Conservation (phyloP, 2,329 filamentous ascomycete genomes). For the Claviceps purpurea region DNA sequence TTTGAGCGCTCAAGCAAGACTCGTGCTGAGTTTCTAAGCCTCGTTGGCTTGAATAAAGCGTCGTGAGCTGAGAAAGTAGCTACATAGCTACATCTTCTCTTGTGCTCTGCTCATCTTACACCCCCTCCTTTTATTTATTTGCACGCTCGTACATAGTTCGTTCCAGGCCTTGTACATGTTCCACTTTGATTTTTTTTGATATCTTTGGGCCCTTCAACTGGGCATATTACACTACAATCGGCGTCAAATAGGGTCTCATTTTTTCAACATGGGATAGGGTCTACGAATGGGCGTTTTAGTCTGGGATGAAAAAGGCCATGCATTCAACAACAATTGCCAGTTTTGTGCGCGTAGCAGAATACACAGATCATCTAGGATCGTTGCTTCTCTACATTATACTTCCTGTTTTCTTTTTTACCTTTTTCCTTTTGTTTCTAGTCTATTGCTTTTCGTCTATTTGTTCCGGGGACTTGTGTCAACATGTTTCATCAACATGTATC, state of each 20-base stretch:
- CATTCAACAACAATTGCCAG: constrained; percentile 15
- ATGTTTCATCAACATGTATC: too few species aligned
- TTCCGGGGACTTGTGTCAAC: too few species aligned
- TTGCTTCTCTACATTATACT: too few species aligned
- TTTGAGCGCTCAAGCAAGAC: constrained; percentile 91
- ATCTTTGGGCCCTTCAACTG: too few species aligned
- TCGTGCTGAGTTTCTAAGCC: constrained; percentile 83
- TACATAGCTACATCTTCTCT: background rate
- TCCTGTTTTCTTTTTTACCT: background rate
- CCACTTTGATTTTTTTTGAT: too few species aligned
- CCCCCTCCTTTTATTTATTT: background rate
- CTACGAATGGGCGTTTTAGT: background rate
- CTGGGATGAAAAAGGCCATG: constrained; percentile 10
- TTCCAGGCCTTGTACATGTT: too few species aligned
- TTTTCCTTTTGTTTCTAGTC: background rate
- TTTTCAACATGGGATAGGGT: too few species aligned
- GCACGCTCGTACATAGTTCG: background rate
- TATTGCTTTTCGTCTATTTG: too few species aligned
- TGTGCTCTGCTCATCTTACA: background rate
- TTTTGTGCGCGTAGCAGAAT: background rate
- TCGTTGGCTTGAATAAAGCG: constrained; percentile 47
- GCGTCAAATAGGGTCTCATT: too few species aligned
- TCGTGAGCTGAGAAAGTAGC: constrained; percentile 1
- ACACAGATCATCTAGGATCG: background rate
- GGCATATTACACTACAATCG: too few species aligned